Conservation (phyloP, 148 eudicot species). For the Chenopodium berlandieri region DNA sequence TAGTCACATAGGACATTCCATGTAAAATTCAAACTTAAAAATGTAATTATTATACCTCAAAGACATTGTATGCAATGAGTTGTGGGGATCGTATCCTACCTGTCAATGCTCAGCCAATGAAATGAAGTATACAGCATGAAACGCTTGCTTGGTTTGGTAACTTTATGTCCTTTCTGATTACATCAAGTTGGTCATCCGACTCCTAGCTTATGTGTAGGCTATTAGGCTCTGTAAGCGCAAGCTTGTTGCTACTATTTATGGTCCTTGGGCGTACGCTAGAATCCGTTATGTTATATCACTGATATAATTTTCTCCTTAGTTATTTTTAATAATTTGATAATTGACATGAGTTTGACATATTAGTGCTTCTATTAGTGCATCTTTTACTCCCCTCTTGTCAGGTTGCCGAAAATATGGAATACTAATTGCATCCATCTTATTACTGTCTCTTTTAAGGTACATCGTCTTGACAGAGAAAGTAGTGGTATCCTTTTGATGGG, state of each 20-base stretch:
- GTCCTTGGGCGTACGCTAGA: neutral
- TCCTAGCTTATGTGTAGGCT: neutral
- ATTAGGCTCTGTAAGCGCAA: neutral
- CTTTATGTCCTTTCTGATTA: neutral
- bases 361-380: neutral
- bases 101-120: too few species aligned
- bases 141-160: too few species aligned
- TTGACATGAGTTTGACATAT: neutral
- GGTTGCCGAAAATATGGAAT: neutral
- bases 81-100: neutral
- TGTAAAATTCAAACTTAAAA: neutral
- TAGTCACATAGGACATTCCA: neutral
- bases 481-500: constrained; percentile 91
- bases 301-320: neutral
- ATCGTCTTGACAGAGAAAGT: constrained; percentile 92
- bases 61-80: neutral
- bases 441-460: constrained; percentile 47
- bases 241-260: neutral
- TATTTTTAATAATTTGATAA: neutral
- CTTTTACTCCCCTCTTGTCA: neutral
- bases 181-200: neutral
- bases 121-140: too few species aligned
- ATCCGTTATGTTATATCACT: neutral
- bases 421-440: neutral
- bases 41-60: neutral